Conservation (phyloP, 202 grass and related monocot genomes). For the Musa balbisiana region DNA sequence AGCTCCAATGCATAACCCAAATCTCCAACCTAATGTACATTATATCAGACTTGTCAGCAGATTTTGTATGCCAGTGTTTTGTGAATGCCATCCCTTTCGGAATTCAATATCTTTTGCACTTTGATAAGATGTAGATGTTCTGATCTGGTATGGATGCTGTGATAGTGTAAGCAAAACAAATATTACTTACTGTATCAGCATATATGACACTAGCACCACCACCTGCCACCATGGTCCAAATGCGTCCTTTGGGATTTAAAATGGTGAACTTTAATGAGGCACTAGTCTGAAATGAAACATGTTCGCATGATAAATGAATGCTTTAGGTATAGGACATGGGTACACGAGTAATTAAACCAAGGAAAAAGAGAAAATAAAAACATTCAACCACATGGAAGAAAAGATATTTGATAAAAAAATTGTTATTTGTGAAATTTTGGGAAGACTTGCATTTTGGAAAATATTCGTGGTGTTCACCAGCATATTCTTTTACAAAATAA, state of each 20-base stretch:
- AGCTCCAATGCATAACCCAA: constrained; percentile 87
- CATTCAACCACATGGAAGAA: not conserved
- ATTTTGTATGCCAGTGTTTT: not conserved
- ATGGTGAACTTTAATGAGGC: constrained; percentile 91
- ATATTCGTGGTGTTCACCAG: not conserved
- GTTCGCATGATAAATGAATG: constrained; percentile 4
- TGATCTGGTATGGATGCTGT: not conserved
- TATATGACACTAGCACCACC: constrained; percentile 98
- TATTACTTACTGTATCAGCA: constrained; percentile 62
- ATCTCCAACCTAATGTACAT: constrained; percentile 69
- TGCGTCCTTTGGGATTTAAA: constrained; percentile 91
- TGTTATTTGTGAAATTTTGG: too few relatives aligned
- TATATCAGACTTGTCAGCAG: not conserved
- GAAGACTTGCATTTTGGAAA: not conserved
- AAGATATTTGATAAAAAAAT: not conserved
- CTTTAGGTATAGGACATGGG: not conserved
- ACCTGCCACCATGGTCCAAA: constrained; percentile 99
- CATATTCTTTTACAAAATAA: not conserved
- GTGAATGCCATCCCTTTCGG: not conserved
- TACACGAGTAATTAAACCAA: not conserved
- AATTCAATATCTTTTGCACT: not conserved
- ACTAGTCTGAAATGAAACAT: constrained; percentile 68
- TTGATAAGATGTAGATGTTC: not conserved
- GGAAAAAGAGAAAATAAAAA: not conserved
- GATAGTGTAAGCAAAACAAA: not conserved